Evolutionary conservation across 805 yeast genomes (phyloP).

Genomic region (Saturnispora kantuleensis): DNA sequence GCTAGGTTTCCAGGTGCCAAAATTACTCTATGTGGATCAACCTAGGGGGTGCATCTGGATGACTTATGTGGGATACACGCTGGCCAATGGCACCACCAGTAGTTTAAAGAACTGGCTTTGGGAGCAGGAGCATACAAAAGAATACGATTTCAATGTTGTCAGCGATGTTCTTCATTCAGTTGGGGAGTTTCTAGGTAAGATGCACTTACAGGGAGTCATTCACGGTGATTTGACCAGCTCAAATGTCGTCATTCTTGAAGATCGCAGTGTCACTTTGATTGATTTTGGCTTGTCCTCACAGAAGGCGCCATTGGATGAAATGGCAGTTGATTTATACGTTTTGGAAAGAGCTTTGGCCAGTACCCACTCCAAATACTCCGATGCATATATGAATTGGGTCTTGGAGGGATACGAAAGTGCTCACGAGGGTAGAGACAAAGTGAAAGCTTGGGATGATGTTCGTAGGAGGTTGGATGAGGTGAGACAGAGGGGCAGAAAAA

Average conservation of each 20-base stretch:
- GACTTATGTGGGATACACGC: conserved; percentile 58
- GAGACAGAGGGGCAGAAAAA: conserved; percentile 84
- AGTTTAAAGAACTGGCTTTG: conserved; percentile 69
- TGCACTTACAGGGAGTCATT: conserved; percentile 70
- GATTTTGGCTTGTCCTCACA: conserved; percentile 88
- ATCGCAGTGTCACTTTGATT: conserved; percentile 34
- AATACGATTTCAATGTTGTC: conserved; percentile 28
- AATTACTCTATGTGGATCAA: conserved; percentile 65
- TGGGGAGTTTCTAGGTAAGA: conserved; percentile 55
- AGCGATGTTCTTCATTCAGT: conserved; percentile 39
- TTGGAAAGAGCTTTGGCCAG: conserved; percentile 84
- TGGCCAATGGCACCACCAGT: conserved; percentile 44
- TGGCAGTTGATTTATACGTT: conserved; percentile 95
- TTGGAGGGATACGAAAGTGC: conserved; percentile 52
- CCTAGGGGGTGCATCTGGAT: conserved; percentile 79
- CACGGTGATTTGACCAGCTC: conserved; percentile 96
- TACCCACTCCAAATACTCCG: conserved; percentile 75
- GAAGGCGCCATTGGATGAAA: conserved; percentile 73
- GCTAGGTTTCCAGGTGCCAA: conserved; percentile 61
- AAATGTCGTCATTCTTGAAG: conserved; percentile 49
- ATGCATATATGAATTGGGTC: conserved; percentile 56
- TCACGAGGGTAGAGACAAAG: conserved; percentile 27
- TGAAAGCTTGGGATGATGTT: conserved; percentile 41
- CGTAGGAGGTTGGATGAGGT: conserved; percentile 68
- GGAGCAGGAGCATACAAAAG: conserved; percentile 32